A percentile compares a stretch with the other conserved stretches of the same genome.
phyloP scores from a whole-genome alignment of 2,329 filamentous ascomycete genomes.

The Aureobasidium pullulans region DNA sequence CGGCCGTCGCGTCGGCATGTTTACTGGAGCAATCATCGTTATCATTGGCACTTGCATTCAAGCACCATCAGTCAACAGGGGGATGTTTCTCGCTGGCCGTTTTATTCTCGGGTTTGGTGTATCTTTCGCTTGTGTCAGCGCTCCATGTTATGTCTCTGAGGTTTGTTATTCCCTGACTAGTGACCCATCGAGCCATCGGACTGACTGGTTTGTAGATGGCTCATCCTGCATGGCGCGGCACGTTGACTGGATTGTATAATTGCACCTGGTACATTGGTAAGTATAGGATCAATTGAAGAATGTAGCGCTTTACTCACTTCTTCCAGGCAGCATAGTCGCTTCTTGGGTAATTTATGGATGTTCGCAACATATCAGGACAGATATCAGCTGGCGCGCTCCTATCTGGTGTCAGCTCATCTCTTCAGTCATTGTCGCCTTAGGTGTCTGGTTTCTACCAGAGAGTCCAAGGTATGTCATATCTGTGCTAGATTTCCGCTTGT shows the following conservation, averaged over 20 bases:
- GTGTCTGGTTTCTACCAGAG: constrained; percentile 47
- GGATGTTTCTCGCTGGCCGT: constrained; percentile 53
- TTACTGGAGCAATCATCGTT: constrained; percentile 60
- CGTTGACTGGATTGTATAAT: constrained; percentile 49
- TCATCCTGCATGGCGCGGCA: constrained; percentile 54
- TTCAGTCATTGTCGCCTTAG: constrained; percentile 18
- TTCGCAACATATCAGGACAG: background rate
- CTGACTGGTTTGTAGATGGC: constrained; percentile 39
- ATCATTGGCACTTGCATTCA: constrained; percentile 44
- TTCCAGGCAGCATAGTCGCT: constrained; percentile 44
- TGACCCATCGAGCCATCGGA: background rate
- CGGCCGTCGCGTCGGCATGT: constrained; percentile 29
- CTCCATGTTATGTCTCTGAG: constrained; percentile 52
- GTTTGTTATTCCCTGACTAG: background rate
- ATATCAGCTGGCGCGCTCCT: constrained; percentile 33
- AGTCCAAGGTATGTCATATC: constrained; percentile 38
- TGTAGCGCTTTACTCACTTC: background rate
- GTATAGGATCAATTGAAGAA: constrained; percentile 15
- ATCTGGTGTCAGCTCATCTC: constrained; percentile 28
- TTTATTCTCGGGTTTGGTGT: constrained; percentile 59
- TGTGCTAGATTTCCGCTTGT: background rate
- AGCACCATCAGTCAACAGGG: constrained; percentile 38
- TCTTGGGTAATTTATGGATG: constrained; percentile 42
- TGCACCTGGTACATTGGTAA: constrained; percentile 1
- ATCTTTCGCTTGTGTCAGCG: constrained; percentile 51